A percentile compares a stretch with the other conserved stretches of the same genome.
phyloP scores from a whole-genome alignment of 208 protist species.

The Trichomonas vaginalis region DNA sequence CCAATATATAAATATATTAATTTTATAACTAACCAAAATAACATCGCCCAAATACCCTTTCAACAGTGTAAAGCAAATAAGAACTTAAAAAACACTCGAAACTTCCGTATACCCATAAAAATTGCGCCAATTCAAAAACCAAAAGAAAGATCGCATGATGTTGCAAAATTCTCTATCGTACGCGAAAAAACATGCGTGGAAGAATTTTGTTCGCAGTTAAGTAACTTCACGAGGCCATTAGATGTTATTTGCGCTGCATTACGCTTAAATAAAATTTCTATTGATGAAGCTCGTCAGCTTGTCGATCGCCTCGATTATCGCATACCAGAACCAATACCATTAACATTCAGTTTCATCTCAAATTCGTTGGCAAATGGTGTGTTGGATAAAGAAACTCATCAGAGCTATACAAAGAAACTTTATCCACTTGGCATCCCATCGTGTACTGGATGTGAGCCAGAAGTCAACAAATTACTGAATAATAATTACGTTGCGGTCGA shows the following conservation, averaged over 20 bases:
- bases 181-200: not conserved
- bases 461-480: not conserved
- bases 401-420: not conserved
- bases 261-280: not conserved
- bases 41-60: not conserved
- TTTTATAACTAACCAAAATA: not conserved
- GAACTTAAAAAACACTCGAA: not conserved
- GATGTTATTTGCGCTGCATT: not conserved
- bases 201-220: not conserved
- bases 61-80: not conserved
- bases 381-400: not conserved
- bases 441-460: not conserved
- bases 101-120: not conserved
- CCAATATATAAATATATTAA: not conserved
- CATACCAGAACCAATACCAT: not conserved
- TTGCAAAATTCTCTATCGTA: not conserved
- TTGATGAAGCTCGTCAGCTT: not conserved
- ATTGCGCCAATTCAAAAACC: not conserved
- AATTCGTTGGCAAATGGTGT: not conserved
- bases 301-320: not conserved
- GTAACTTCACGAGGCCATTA: not conserved
- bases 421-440: not conserved
- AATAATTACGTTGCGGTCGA: not conserved
- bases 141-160: not conserved
- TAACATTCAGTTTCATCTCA: not conserved